Evolutionary conservation across 495 filamentous ascomycete genomes (phyloP), one percentile per base, ranked within the genome.

Genomic region (Lichenothelia convexa): DNA sequence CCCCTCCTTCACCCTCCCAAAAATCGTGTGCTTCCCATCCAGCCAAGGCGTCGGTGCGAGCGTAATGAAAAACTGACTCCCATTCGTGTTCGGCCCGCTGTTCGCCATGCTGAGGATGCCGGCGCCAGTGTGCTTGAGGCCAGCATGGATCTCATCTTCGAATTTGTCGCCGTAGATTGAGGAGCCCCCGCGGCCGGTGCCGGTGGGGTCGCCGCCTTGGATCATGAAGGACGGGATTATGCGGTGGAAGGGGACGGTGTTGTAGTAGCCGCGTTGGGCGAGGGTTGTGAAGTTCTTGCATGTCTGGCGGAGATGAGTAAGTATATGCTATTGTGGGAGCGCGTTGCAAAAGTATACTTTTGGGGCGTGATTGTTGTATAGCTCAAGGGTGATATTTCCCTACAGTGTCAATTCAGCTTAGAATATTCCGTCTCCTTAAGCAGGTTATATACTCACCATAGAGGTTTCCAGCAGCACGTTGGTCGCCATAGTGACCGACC

Each of bases 141-240:
- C 61, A 3, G 64, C 44, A 17, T 68, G 58, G 44, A 93, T 89
- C 66, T 93, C 91, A 58, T 97, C 89, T 40, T 79, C 86, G 57
- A 95, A 97, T 54, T 81, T 86, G 18, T 85, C 83, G 45, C 89
- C 89, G 54, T 84, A 94, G 63, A 94, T 93, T 16, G 75, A 83
- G 39, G 63, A 64, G 9, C 89, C 89, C 52, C 89, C 89, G 34
- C 87, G 77, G 9, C 89, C 89, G 0, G 89, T 97, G 36, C 89
- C 89, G 2, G 89, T 94, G 5, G 89, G 89, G 59, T 97, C 89
- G 29, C 89, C 89, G 34, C 78, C 81, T 62, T 97, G 89, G 40
- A 91, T 71, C 89, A 95, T 95, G 65, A 97, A 97, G 58, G 82
- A 75, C 21, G 80, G 72, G 51, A 95, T 95, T 36, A 97, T 74